Base-by-base conservation (phyloP, 306 rosid genomes). In the Pachyrhizus erosus region DNA sequence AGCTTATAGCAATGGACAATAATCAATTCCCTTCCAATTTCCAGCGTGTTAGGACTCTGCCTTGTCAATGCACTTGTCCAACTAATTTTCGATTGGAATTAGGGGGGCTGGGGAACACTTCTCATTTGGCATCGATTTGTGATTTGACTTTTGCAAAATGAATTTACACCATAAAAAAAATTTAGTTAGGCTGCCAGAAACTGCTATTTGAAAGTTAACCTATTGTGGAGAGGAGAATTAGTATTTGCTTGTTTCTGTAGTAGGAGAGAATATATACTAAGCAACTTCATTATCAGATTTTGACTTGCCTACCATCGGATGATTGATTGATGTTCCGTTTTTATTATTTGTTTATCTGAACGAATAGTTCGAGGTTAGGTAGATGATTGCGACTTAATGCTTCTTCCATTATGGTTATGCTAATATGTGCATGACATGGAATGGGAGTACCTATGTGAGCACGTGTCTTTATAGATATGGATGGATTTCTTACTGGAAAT, bases 401-500 rank as follows among this genome's bases (percentile, higher is more conserved):
- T 26, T 43, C 26, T 74, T 72, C 23, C 43, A 24, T 67, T 39
- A 40, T 55, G 58, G 43, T 61, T 51, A 43, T 58, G 68, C 12
- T 60, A 61, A 15, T 68, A 2, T 42, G 52, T 76, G 65, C 43
- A 54, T 65, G 42, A 43, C 57, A 73, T 55, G 74, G 54, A 13
- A 43, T 34, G 72, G 14, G 72, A 18, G 76, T 29, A 37, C 5
- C 49, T 27, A n/a, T 55, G 45, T 61, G 66, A 13, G 62, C 48
- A 18, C 9, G 61, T 45, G 55, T 51, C 20, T 77, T 80, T 52
- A 68, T 85, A 31, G 18, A 71, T 54, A 77, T 78, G 57, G 67
- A 18, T 78, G 65, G 67, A 18, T 69, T 81, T 83, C 82, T 86
- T 34, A 75, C 71, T 29, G 82, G 69, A 85, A 82, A 64, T 20